Evolutionary conservation across 2,329 filamentous ascomycete genomes (phyloP), one percentile per base, ranked within the genome.

Genomic region (Septoria petroselini): DNA sequence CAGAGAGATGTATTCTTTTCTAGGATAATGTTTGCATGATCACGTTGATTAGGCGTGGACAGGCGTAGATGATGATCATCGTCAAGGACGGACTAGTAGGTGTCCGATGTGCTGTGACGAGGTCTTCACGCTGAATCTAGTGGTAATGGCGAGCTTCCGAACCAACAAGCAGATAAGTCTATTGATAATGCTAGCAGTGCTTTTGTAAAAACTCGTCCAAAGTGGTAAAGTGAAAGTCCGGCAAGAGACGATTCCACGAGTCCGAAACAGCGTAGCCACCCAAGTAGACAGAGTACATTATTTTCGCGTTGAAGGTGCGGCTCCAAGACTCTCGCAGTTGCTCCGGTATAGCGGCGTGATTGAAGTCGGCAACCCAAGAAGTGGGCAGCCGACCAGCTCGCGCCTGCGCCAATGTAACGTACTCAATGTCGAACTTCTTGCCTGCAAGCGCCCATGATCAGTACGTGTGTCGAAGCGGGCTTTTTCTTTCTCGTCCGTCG

Each of bases 361-460:
- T 40, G 30, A 56, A 43, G 9, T 44, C 40, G 15, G 50, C 60
- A 15, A 63, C 49, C 76, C 76, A 79, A 3, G 68, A 69, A 0
- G 70, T 63, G 11, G 68, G 64, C 43, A 70, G 31, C 23, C 55
- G 58, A 0, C 75, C 76, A 2, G 64, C 69, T 57, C 73, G 62
- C 4, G 82, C 70, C 57, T 82, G 77, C 41, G 71, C 68, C 0
- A 69, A 44, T 29, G 68, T 69, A 1, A 81, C 64, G n/a, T 68
- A 69, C 3, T 79, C 74, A 7, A 79, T 57, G 0, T 53, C 45
- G 46, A 77, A 75, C 4, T 65, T 50, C 3, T 53, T 39, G 8
- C 68, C 68, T 72, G 34, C 14, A 62, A 65, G 35, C 29, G n/a
- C 9, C 48, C 3, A 23, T 3, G 66, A 37, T 59, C 3, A 77